Conservation (phyloP, 805 yeast genomes). For the Suhomyces kilbournensis region DNA sequence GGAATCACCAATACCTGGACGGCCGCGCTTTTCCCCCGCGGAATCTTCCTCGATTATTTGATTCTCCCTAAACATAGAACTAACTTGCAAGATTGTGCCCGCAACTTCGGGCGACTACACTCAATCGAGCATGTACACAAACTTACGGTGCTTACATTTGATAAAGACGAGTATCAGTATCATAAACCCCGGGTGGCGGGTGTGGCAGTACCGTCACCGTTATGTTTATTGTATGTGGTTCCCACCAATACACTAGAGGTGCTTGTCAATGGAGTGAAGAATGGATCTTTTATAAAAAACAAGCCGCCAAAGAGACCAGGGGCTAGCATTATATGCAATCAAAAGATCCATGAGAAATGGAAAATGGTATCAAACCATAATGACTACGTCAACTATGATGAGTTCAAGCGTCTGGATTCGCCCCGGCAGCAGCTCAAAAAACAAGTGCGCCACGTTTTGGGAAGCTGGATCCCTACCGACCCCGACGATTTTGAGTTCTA, state of each 20-base stretch:
- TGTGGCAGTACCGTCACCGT: slow-evolving; percentile 24
- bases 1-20: slow-evolving; percentile 52
- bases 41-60: slow-evolving; percentile 45
- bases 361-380: background rate
- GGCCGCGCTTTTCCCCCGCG: slow-evolving; percentile 28
- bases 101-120: slow-evolving; percentile 40
- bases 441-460: slow-evolving; percentile 27
- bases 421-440: slow-evolving; percentile 29
- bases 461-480: slow-evolving; percentile 47
- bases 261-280: slow-evolving; percentile 57
- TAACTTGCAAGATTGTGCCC: slow-evolving; percentile 24
- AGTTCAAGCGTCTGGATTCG: slow-evolving; percentile 15
- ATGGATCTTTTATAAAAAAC: slow-evolving; percentile 51
- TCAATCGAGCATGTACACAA: slow-evolving; percentile 10
- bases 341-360: slow-evolving; percentile 11
- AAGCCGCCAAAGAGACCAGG: slow-evolving; percentile 44
- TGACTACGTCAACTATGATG: slow-evolving; percentile 4
- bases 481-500: slow-evolving; percentile 40
- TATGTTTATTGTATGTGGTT: slow-evolving; percentile 27
- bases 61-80: slow-evolving; percentile 42
- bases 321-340: slow-evolving; percentile 38
- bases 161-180: slow-evolving; percentile 20
- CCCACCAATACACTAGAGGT: slow-evolving; percentile 31
- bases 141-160: slow-evolving; percentile 20
- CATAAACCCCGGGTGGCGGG: slow-evolving; percentile 16